Conservation (phyloP, 345 rosid species). For the Anacardium occidentale region DNA sequence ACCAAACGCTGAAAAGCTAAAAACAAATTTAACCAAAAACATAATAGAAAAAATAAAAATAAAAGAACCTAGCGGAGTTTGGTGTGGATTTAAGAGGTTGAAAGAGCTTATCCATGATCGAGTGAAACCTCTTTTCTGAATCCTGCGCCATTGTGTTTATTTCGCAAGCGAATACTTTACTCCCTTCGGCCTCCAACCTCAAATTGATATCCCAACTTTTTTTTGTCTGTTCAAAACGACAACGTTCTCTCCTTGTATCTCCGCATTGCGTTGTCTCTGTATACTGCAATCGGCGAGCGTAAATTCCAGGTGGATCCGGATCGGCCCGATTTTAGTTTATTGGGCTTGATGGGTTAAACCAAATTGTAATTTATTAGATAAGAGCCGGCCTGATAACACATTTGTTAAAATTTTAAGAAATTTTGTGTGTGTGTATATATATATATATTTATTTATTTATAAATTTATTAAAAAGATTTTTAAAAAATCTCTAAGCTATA, state of each 20-base stretch:
- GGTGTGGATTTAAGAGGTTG: slow-evolving; percentile 43
- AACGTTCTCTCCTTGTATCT: background rate
- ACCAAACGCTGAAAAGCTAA: slow-evolving; percentile 5
- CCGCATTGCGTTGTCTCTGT: background rate
- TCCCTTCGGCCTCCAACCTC: background rate
- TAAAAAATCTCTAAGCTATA: too few species aligned
- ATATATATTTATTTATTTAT: too few species aligned
- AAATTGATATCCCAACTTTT: background rate
- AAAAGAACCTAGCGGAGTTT: slow-evolving; percentile 46
- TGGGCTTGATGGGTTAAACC: background rate
- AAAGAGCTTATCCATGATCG: slow-evolving; percentile 86
- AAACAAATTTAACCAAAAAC: background rate
- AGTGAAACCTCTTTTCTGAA: slow-evolving; percentile 77
- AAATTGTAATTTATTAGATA: too few species aligned
- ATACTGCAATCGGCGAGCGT: background rate
- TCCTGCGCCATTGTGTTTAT: slow-evolving; percentile 51
- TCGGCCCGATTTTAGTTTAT: background rate
- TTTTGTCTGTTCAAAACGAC: background rate
- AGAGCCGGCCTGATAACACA: background rate
- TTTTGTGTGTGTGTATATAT: too few species aligned
- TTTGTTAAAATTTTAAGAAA: too few species aligned
- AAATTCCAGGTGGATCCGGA: background rate
- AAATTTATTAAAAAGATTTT: too few species aligned
- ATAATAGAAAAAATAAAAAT: background rate
- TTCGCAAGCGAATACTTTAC: background rate